A percentile compares a stretch with the other conserved stretches of the same genome.
Conservation (phyloP, 768 basidiomycete genomes). For the Lactarius evosmus region DNA sequence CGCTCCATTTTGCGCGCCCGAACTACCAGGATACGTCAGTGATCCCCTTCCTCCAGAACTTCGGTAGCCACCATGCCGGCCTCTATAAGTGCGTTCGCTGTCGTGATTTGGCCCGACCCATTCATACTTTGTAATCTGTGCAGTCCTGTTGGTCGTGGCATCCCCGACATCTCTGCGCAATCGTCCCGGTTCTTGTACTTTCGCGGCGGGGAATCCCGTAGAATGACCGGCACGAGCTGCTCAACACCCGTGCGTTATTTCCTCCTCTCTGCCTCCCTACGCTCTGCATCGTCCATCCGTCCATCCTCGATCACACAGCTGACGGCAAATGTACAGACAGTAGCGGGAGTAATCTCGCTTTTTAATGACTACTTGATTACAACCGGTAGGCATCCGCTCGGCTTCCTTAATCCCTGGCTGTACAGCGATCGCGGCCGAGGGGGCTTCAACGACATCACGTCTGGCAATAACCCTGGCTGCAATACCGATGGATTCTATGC, state of each 20-base stretch:
- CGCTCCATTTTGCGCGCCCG: no score
- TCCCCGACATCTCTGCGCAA: not conserved
- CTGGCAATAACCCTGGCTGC: not conserved
- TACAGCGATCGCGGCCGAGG: not conserved
- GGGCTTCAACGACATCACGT: not conserved
- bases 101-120: no score
- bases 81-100: not conserved
- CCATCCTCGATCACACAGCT: not conserved
- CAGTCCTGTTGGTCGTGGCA: not conserved
- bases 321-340: not conserved
- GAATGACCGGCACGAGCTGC: not conserved
- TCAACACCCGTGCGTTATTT: not conserved
- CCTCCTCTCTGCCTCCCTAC: not conserved
- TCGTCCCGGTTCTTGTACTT: not conserved
- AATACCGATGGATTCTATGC: not conserved
- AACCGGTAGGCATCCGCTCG: not conserved
- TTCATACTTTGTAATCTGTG: not conserved
- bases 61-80: not conserved
- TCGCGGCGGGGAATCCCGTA: not conserved
- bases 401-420: not conserved
- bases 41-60: not conserved
- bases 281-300: not conserved
- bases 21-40: not conserved
- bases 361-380: not conserved
- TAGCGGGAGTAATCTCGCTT: not conserved